Percentiles rank a stretch among this genome's conserved stretches.
Evolutionary conservation across 2,329 filamentous ascomycete genomes (phyloP).

Genomic region (Ceratocystis alfenasii): DNA sequence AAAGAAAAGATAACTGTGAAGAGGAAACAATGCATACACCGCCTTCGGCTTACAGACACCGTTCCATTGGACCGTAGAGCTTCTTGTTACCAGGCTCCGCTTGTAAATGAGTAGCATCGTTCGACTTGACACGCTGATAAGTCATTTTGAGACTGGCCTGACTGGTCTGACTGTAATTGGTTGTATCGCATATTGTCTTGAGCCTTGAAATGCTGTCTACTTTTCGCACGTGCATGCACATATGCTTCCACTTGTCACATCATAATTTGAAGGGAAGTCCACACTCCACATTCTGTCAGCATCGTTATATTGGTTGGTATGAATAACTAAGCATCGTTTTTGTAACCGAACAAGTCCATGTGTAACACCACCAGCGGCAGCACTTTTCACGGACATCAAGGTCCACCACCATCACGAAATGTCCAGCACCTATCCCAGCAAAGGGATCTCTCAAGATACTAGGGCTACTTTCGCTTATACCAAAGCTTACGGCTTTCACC

Average conservation of each 20-base stretch:
- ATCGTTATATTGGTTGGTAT: neutral
- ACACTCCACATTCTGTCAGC: neutral
- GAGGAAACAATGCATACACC: neutral
- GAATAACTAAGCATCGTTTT: neutral
- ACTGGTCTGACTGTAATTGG: neutral
- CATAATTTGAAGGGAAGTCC: neutral
- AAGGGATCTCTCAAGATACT: neutral
- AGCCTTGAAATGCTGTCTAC: neutral
- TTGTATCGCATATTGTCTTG: neutral
- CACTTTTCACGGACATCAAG: neutral
- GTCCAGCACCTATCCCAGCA: neutral
- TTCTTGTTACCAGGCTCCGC: neutral
- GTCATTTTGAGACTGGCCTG: neutral
- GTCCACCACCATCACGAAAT: slow-evolving; percentile 2
- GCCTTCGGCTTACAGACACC: neutral
- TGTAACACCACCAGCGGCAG: neutral
- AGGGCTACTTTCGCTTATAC: slow-evolving; percentile 32
- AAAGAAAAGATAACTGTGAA: neutral
- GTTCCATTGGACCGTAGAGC: neutral
- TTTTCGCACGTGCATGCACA: neutral
- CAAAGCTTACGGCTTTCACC: slow-evolving; percentile 41
- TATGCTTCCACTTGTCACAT: slow-evolving; percentile 1
- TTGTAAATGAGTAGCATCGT: neutral
- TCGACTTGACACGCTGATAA: neutral
- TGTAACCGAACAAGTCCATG: neutral